A percentile compares a stretch with the other conserved stretches of the same genome.
Evolutionary conservation across 31 red algal species (phyloP).

Genomic region (Endocladia muricata): DNA sequence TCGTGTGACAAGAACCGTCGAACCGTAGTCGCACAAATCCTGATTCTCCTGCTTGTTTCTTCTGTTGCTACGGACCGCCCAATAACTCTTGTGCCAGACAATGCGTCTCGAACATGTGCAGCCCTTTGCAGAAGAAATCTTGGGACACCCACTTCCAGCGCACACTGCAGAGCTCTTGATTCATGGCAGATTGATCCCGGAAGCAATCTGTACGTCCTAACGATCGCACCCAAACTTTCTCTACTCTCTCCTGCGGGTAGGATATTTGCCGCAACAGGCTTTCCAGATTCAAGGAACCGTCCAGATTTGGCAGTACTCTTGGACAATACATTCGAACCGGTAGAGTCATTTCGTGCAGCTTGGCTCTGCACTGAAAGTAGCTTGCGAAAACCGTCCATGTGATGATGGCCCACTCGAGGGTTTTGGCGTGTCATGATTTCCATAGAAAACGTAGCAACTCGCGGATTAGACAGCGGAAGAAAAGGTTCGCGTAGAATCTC

Average conservation of each 20-base stretch:
- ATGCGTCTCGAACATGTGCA: conserved; percentile 39
- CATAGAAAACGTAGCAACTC: conserved; percentile 67
- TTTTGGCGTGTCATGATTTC: conserved; percentile 41
- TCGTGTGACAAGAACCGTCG: conserved; percentile 19
- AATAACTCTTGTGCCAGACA: conserved; percentile 14
- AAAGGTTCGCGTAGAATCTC: conserved; percentile 54
- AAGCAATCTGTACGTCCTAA: conserved; percentile 52
- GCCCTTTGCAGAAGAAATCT: conserved; percentile 46
- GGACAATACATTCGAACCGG: too few species aligned
- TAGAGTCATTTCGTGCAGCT: too few species aligned
- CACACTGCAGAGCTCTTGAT: conserved; percentile 52
- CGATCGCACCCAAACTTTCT: background rate
- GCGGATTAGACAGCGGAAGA: conserved; percentile 43
- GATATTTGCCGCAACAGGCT: background rate
- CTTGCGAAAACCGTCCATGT: too few species aligned
- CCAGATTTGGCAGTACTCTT: too few species aligned
- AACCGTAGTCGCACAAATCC: conserved; percentile 1
- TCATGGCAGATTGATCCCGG: conserved; percentile 37
- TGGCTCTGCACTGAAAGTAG: background rate
- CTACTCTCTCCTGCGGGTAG: background rate
- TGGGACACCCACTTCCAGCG: conserved; percentile 45
- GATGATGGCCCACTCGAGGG: too few species aligned
- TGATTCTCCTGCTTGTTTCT: conserved; percentile 11
- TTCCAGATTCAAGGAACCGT: background rate
- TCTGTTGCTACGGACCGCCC: background rate